Evolutionary conservation across 805 yeast species (phyloP), one percentile per base, ranked within the genome.

Genomic region (Kazachstania psychrophila): DNA sequence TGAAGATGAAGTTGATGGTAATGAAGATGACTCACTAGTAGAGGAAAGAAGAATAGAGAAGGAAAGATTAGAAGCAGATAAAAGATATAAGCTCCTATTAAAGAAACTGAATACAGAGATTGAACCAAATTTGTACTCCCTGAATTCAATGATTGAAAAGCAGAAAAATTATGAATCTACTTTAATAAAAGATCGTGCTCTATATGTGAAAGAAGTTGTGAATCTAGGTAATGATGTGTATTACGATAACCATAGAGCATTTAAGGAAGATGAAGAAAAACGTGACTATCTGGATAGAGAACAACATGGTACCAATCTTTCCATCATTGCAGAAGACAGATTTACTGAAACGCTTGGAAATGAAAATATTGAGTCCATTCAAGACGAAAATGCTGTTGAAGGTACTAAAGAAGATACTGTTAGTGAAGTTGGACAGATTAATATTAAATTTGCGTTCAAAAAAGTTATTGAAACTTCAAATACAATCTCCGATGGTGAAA

Each of bases 201-300:
- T 49, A 7, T 33, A 42, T 26, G 29, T 52, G 33, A 56, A 54
- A 30, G 56, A 52, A 23, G 37, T 57, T 10, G 19, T 45, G 22
- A 51, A 51, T 26, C 26, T 38, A 12, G 47, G 49, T 3, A 34
- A 37, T 12, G 60, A 56, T 34, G 42, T 42, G 3, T 46, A 51
- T 34, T 43, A 53, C 36, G 59, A 52, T 44, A 54, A 45, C 31
- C 51, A 43, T 28, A 43, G 61, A 31, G 34, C 52, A 1, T 49
- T 37, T 41, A 56, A 43, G 34, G 46, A 44, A 14, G 32, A 38
- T 5, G 62, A 57, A 40, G 45, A 39, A 16, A 19, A 19, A 13
- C 28, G 18, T 14, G 58, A 53, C 31, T 31, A 31, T 2, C 19
- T 30, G 12, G 44, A 53, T 34, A 48, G 56, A 29, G 37, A 40